Base-by-base conservation (phyloP, 129 eudicot genomes). In the Cynara cardunculus region DNA sequence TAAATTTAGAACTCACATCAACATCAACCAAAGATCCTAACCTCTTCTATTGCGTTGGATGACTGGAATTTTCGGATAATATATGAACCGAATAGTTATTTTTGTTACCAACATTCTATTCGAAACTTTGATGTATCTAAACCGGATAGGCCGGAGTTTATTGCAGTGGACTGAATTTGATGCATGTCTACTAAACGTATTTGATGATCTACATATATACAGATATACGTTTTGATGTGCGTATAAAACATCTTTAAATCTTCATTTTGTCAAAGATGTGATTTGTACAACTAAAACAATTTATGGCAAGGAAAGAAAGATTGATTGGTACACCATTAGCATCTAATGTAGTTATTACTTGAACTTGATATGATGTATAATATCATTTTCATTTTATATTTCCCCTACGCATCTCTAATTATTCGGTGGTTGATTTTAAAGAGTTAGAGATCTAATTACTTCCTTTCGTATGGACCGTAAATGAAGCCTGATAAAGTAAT, bases 391-490 rank as follows among this genome's bases (percentile, higher is more conserved):
- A 25, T 19, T 31, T 61, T 44, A 19, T 16, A 16, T 39, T 26
- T 49, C 69, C 28, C 67, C 7, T 66, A 65, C 21, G 25, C 69
- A 64, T 30, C 73, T 61, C 22, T 25, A 65, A 31, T 56, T 76
- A 24, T 7, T 16, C 25, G 24, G 70, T 77, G 26, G 25, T 19
- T 77, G 81, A 86, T 75, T 83, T 78, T 85, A 93, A 94, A 87
- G 92, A 84, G 92, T 89, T 25, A 89, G 94, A 39, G 89, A 86
- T 34, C 39, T 89, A 31, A 86, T 0, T 92, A 93, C 69, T 89
- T 93, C 59, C 96, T 87, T 78, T 84, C 88, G 26, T 90, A 89
- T 61, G 96, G 92, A 64, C 94, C 90, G 12, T 92, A 89, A 27
- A 79, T 69, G 81, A 89, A 82, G 1, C 71, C 86, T 11, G 44